Conservation (phyloP, 2,329 filamentous ascomycete genomes). For the Aspergillus flavus region DNA sequence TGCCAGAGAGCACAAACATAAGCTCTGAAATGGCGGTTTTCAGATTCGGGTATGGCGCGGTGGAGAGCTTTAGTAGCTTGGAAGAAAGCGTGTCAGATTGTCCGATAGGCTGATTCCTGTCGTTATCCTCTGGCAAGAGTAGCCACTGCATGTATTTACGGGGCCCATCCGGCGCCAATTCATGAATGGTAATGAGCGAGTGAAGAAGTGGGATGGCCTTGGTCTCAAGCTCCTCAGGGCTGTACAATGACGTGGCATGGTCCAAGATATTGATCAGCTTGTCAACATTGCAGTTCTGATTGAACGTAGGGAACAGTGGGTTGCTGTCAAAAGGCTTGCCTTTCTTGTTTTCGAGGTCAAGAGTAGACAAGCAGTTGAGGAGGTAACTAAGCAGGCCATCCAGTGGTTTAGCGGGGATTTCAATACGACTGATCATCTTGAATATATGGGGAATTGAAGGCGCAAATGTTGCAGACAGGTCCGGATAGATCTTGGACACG, state of each 20-base stretch:
- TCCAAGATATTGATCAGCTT: conserved; percentile 72
- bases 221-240: conserved; percentile 71
- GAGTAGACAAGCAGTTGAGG: conserved; percentile 78
- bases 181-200: conserved; percentile 71
- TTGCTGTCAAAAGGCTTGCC: conserved; percentile 46
- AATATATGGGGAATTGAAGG: conserved; percentile 70
- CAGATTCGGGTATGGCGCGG: conserved; percentile 72
- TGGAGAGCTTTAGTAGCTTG: conserved; percentile 75
- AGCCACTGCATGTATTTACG: conserved; percentile 64
- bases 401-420: conserved; percentile 66
- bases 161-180: conserved; percentile 65
- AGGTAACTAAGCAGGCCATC: conserved; percentile 72
- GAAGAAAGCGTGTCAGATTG: conserved; percentile 73
- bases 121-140: conserved; percentile 75
- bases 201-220: conserved; percentile 73
- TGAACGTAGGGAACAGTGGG: conserved; percentile 67
- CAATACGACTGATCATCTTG: conserved; percentile 65
- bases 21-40: conserved; percentile 75
- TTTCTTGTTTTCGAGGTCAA: conserved; percentile 66
- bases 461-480: conserved; percentile 64
- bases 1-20: conserved; percentile 84
- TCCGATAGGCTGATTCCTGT: conserved; percentile 77
- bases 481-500: conserved; percentile 72
- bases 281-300: conserved; percentile 62
- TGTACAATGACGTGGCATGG: conserved; percentile 64